These are phyloP conservation scores for Suhomyces canberraensis DNA, from an alignment of 805 yeast species.

Conservation along the genomic window DNA sequence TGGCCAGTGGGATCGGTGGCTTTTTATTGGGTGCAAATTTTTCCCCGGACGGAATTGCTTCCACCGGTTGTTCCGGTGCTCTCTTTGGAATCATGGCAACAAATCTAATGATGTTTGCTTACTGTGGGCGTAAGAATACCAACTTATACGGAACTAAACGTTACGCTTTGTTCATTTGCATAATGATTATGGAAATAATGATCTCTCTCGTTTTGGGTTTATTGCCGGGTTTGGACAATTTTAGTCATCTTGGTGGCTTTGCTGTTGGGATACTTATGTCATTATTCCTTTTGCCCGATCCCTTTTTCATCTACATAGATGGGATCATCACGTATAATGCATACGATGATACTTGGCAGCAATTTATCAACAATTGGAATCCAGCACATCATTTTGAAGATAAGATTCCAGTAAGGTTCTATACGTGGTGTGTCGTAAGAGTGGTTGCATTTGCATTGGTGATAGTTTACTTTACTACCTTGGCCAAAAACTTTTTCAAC, in stretches of 20 bases:
- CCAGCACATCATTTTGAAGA: slow-evolving; percentile 32
- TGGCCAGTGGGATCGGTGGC: slow-evolving; percentile 63
- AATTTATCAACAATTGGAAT: slow-evolving; percentile 38
- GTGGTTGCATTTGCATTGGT: slow-evolving; percentile 42
- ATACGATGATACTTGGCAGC: slow-evolving; percentile 27
- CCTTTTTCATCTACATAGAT: slow-evolving; percentile 43
- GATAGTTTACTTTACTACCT: slow-evolving; percentile 47
- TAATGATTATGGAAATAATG: slow-evolving; percentile 55
- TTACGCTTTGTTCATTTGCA: slow-evolving; percentile 44
- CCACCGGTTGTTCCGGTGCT: slow-evolving; percentile 71
- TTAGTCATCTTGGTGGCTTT: slow-evolving; percentile 75
- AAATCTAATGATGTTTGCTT: slow-evolving; percentile 53
- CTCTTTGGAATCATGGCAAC: slow-evolving; percentile 67
- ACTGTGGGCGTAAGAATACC: slow-evolving; percentile 49
- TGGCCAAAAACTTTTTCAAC: slow-evolving; percentile 47
- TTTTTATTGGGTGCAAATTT: slow-evolving; percentile 67
- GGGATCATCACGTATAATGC: slow-evolving; percentile 37
- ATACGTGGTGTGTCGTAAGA: slow-evolving; percentile 52
- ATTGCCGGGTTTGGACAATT: slow-evolving; percentile 72
- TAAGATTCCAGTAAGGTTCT: slow-evolving; percentile 38
- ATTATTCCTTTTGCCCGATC: slow-evolving; percentile 52
- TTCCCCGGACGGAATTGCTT: slow-evolving; percentile 62
- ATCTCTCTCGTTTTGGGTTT: slow-evolving; percentile 61
- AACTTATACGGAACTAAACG: slow-evolving; percentile 43
- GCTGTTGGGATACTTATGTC: slow-evolving; percentile 55